Conservation (phyloP, 2,329 filamentous ascomycete species). For the Exophiala dermatitidis region DNA sequence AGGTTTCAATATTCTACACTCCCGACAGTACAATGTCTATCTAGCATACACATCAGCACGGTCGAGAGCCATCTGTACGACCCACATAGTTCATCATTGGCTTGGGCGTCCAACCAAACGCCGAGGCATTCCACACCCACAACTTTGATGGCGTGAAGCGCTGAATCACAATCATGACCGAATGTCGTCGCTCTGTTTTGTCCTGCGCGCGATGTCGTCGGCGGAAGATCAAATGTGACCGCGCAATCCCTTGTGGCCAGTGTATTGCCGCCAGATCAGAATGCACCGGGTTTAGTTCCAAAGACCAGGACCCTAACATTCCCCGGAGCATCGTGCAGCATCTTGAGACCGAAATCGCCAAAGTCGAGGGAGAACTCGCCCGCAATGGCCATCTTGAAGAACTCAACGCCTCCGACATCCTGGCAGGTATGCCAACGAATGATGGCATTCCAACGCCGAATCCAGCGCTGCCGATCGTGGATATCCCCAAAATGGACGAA, state of each 20-base stretch:
- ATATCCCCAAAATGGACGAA: conserved; percentile 16
- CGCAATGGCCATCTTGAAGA: conserved; percentile 28
- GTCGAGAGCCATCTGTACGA: too few species aligned
- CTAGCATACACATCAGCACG: too few species aligned
- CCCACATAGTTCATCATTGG: too few species aligned
- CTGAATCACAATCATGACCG: conserved; percentile 18
- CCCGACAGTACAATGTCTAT: too few species aligned
- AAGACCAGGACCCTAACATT: conserved; percentile 27
- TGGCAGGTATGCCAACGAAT: conserved; percentile 27
- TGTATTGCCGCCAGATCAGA: conserved; percentile 28
- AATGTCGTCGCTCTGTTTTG: conserved; percentile 28
- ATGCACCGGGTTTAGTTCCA: conserved; percentile 30
- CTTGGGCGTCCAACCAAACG: neutral
- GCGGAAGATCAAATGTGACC: conserved; percentile 29
- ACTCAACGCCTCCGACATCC: conserved; percentile 26
- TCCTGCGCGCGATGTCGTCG: conserved; percentile 28
- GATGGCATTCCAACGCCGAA: conserved; percentile 23
- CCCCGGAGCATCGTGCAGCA: conserved; percentile 33
- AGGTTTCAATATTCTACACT: too few species aligned
- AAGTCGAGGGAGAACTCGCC: conserved; percentile 30
- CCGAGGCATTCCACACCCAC: neutral
- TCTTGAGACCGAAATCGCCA: conserved; percentile 33
- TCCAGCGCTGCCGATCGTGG: conserved; percentile 15
- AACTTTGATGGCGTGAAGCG: neutral
- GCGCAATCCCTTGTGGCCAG: conserved; percentile 30